phyloP scores from a whole-genome alignment of 1,284 basidiomycete genomes.

The Leccinum fallax region DNA sequence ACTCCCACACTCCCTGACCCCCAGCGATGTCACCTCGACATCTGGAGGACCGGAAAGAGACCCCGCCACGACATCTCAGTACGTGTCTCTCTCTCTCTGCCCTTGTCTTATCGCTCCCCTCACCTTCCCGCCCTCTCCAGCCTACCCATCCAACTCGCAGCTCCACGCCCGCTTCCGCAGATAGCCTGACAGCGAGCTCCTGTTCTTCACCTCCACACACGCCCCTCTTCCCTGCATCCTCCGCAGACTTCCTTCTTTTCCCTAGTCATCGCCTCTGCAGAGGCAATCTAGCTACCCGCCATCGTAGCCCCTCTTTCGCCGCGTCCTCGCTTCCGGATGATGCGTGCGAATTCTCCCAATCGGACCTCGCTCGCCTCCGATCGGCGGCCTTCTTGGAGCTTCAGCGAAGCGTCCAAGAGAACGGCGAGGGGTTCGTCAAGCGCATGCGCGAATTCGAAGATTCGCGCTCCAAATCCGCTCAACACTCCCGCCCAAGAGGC shows the following conservation, averaged over 20 bases:
- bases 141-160: constrained; percentile 22
- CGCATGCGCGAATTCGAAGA: constrained; percentile 73
- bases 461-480: constrained; percentile 43
- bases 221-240: constrained; percentile 51
- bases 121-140: constrained; percentile 12
- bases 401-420: constrained; percentile 58
- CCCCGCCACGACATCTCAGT: constrained; percentile 50
- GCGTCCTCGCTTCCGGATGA: constrained; percentile 16
- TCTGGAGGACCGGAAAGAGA: constrained; percentile 56
- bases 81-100: constrained; percentile 20
- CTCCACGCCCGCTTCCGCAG: constrained; percentile 34
- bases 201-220: constrained; percentile 33
- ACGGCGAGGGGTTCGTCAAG: constrained; percentile 65
- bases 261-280: constrained; percentile 34
- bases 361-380: constrained; percentile 50
- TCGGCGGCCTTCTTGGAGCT: constrained; percentile 67
- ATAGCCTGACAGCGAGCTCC: constrained; percentile 32
- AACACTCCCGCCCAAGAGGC: constrained; percentile 41
- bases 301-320: constrained; percentile 26
- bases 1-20: constrained; percentile 40
- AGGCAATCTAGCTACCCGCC: constrained; percentile 19
- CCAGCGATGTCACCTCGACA: constrained; percentile 54
- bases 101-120: neutral
- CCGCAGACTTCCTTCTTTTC: constrained; percentile 63
- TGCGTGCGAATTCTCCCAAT: constrained; percentile 24